Evolutionary conservation across 495 filamentous ascomycete species (phyloP), one percentile per base, ranked within the genome.

Genomic region (Cladorrhinum samala): DNA sequence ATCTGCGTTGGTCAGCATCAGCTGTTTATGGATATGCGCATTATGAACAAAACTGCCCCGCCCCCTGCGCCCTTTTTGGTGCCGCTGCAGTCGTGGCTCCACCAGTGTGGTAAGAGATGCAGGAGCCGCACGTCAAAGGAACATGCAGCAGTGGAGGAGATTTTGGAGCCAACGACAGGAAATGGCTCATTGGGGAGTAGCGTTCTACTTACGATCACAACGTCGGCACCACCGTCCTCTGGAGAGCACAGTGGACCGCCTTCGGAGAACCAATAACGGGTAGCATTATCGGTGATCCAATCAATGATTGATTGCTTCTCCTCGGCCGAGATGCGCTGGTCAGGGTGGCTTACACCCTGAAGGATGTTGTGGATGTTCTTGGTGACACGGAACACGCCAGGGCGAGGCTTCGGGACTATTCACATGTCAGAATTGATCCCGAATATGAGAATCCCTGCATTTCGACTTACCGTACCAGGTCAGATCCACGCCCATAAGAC

Each of bases 321-420:
- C 5, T 85, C 77, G 8, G 67, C 54, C 3, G 72, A 79, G 16
- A 93, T 72, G 9, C 82, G 79, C 48, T 87, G 79, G 1, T 77
- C 74, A 0, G 81, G 79, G 21, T 76, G 69, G 25, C 82, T 80
- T 20, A 92, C 88, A 17, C 89, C 89, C 72, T 95, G 89, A 2
- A 95, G 82, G 60, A 93, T 93, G 64, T 95, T 95, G 77, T 95
- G 89, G 58, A 90, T 87, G 44, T 83, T 91, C 69, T 95, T 95
- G 50, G 89, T 95, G 53, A 89, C 85, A 30, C 87, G 80, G 68
- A 94, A 95, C 14, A 92, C 86, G 16, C 85, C 87, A 0, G 89
- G 88, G 30, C 84, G 84, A 16, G 89, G 89, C 62, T 89, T 91
- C 4, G 89, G 90, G 2, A 94, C 89, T 77, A 44, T 20, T n/a